phyloP scores from a whole-genome alignment of 164 flowering plant genomes.

The Berberis thunbergii region DNA sequence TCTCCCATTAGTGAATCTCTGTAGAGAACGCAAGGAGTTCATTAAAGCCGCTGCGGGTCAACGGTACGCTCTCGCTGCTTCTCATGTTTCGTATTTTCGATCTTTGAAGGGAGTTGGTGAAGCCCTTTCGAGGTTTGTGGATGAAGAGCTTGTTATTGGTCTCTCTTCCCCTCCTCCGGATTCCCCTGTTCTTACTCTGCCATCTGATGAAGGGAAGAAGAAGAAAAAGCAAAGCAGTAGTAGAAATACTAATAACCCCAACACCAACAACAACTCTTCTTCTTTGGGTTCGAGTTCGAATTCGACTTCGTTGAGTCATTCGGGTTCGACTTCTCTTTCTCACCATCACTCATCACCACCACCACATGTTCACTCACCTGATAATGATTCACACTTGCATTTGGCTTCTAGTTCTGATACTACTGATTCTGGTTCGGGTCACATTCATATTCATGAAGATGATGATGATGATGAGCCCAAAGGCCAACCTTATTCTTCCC shows the following conservation, averaged over 20 bases:
- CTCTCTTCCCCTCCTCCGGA: slow-evolving; percentile 22
- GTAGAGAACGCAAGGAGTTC: slow-evolving; percentile 62
- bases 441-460: slow-evolving; percentile 27
- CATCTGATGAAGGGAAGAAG: slow-evolving; percentile 44
- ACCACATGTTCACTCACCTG: neutral
- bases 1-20: slow-evolving; percentile 55
- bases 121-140: slow-evolving; percentile 56
- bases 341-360: slow-evolving; percentile 8
- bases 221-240: slow-evolving; percentile 11
- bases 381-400: slow-evolving; percentile 34
- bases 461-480: neutral
- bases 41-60: slow-evolving; percentile 62
- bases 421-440: slow-evolving; percentile 9
- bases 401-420: slow-evolving; percentile 16
- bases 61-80: slow-evolving; percentile 67
- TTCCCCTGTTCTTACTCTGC: slow-evolving; percentile 68
- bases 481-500: slow-evolving; percentile 2
- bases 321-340: slow-evolving; percentile 11
- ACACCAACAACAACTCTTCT: no score
- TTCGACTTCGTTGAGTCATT: slow-evolving; percentile 36
- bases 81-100: slow-evolving; percentile 64
- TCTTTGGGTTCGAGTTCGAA: slow-evolving; percentile 19
- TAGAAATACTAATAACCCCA: neutral
- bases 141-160: slow-evolving; percentile 53
- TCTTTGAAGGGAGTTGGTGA: slow-evolving; percentile 66